Evolutionary conservation across 2,329 filamentous ascomycete genomes (phyloP).

Genomic region (Phialemoniopsis sp.): DNA sequence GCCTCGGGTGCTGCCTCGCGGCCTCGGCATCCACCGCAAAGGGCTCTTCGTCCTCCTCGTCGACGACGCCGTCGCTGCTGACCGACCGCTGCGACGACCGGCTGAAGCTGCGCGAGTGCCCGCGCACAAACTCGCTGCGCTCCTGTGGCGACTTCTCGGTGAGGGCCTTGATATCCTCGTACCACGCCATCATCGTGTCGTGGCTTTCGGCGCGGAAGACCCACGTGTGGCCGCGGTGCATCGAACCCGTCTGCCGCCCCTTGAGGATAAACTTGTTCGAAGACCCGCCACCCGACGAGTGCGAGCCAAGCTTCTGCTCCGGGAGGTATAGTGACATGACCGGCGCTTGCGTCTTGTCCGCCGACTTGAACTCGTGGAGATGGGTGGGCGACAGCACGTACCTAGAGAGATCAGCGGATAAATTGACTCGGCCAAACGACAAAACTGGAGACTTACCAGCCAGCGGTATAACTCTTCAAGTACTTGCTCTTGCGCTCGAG

Average conservation of each 20-base stretch:
- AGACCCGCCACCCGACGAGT: constrained; percentile 75
- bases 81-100: constrained; percentile 57
- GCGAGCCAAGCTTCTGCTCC: constrained; percentile 92
- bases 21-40: constrained; percentile 55
- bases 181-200: constrained; percentile 97
- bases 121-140: constrained; percentile 79
- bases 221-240: constrained; percentile 80
- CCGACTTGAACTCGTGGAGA: constrained; percentile 98
- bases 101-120: constrained; percentile 75
- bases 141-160: constrained; percentile 88
- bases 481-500: constrained; percentile 99
- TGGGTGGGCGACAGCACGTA: constrained; percentile 96
- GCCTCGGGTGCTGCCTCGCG: constrained; percentile 44
- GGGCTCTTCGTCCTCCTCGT: constrained; percentile 68
- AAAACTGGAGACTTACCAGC: constrained; percentile 63
- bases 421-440: background rate
- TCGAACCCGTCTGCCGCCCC: constrained; percentile 84
- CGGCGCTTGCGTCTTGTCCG: constrained; percentile 84
- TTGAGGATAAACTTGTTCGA: constrained; percentile 99
- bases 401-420: constrained; percentile 41
- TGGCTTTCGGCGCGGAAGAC: constrained; percentile 69
- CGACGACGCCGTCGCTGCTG: constrained; percentile 73
- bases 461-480: constrained; percentile 92
- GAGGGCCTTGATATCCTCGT: constrained; percentile 84
- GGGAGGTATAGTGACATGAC: constrained; percentile 95